These are phyloP conservation scores for Aspergillus glaucus DNA, from an alignment of 2,329 filamentous ascomycete species.

Conservation along the genomic window DNA sequence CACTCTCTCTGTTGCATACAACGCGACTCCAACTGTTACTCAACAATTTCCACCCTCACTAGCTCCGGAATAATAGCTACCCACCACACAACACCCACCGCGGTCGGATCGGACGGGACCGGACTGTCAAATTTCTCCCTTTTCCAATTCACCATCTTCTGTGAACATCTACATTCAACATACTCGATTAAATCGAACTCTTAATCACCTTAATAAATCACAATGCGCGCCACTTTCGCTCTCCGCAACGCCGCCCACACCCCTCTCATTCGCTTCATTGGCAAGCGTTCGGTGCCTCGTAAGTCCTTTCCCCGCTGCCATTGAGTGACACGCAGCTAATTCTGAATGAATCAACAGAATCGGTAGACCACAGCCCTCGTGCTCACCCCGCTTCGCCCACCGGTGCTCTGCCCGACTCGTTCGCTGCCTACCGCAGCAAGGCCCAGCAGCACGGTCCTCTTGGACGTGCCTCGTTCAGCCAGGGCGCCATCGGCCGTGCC, in stretches of 20 bases:
- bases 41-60: not conserved
- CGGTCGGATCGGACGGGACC: conserved; percentile 25
- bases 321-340: conserved; percentile 11
- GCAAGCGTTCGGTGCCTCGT: conserved; percentile 42
- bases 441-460: conserved; percentile 62
- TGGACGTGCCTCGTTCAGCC: conserved; percentile 30
- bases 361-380: conserved; percentile 50
- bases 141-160: not conserved
- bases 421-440: conserved; percentile 56
- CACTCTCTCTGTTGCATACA: conserved; percentile 2
- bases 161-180: conserved; percentile 5
- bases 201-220: conserved; percentile 11
- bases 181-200: conserved; percentile 11
- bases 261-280: conserved; percentile 46
- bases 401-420: conserved; percentile 53
- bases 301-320: conserved; percentile 14
- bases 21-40: not conserved
- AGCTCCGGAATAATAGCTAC: not conserved
- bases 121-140: conserved; percentile 21
- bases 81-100: not conserved
- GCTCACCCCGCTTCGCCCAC: conserved; percentile 54
- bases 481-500: conserved; percentile 49
- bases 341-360: conserved; percentile 21
- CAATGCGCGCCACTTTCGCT: conserved; percentile 38
- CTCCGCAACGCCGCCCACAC: conserved; percentile 38